Conservation (phyloP, 495 filamentous ascomycete species). For the Penicillium argentinense region DNA sequence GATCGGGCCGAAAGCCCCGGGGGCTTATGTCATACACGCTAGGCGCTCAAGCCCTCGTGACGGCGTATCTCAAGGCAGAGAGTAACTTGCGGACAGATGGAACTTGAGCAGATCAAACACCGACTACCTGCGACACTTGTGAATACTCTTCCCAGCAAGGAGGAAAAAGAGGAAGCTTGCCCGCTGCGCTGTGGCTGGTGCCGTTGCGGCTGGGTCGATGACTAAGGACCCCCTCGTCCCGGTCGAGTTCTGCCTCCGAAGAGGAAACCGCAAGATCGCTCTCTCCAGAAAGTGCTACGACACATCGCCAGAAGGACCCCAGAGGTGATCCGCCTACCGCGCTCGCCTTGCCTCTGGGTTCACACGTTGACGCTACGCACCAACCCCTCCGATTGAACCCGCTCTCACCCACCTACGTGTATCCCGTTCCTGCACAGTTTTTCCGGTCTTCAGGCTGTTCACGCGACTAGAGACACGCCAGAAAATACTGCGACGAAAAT, state of each 20-base stretch:
- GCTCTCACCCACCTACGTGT: conserved; percentile 8
- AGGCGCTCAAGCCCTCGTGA: conserved; percentile 9
- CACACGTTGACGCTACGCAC: neutral
- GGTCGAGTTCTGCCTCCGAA: conserved; percentile 35
- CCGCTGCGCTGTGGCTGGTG: neutral
- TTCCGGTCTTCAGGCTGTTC: conserved; percentile 13
- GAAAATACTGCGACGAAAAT: neutral
- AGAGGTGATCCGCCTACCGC: conserved; percentile 20
- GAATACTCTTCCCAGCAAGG: too few species aligned
- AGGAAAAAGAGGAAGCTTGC: too few species aligned
- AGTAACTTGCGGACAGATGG: conserved; percentile 7
- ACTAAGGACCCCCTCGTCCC: conserved; percentile 32
- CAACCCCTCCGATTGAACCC: conserved; percentile 19
- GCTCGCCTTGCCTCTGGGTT: conserved; percentile 22
- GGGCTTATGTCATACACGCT: conserved; percentile 14
- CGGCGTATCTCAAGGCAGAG: neutral
- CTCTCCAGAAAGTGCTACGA: conserved; percentile 9
- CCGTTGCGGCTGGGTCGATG: conserved; percentile 22
- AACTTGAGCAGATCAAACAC: neutral
- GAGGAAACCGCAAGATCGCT: conserved; percentile 17
- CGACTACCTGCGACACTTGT: neutral
- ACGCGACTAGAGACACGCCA: conserved; percentile 9
- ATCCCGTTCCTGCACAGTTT: conserved; percentile 22
- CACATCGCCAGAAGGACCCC: conserved; percentile 10
- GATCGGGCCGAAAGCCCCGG: conserved; percentile 12